Evolutionary conservation across 139 green algal genomes (phyloP).

Genomic region (Nannochloris sp.): DNA sequence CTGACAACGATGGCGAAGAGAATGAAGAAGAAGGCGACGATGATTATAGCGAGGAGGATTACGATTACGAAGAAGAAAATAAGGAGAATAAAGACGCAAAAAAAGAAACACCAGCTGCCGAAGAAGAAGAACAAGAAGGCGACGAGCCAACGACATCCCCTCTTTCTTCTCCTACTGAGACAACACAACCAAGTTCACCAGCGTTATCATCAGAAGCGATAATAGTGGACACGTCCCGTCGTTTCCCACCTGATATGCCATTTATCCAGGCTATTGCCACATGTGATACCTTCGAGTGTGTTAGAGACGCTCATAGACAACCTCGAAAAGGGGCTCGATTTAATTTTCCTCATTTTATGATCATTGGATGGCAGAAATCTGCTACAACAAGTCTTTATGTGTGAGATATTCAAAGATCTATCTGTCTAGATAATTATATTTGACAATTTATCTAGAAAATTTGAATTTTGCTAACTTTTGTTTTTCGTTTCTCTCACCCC

Average conservation of each 20-base stretch:
- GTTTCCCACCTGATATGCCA: slow-evolving; percentile 6
- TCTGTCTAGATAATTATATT: not conserved
- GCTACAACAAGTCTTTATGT: slow-evolving; percentile 8
- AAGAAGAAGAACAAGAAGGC: too few relatives aligned
- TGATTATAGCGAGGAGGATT: too few relatives aligned
- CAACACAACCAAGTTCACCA: too few relatives aligned
- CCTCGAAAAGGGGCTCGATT: slow-evolving; percentile 9
- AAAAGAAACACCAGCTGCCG: too few relatives aligned
- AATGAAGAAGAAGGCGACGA: too few relatives aligned
- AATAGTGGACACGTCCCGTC: too few relatives aligned
- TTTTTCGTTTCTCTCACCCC: slow-evolving; percentile 2
- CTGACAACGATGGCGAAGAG: too few relatives aligned
- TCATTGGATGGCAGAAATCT: slow-evolving; percentile 19
- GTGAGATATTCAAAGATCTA: not conserved
- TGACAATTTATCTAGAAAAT: not conserved
- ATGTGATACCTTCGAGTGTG: slow-evolving; percentile 13
- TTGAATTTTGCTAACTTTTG: slow-evolving; percentile 8
- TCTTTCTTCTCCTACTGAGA: too few relatives aligned
- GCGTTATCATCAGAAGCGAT: too few relatives aligned
- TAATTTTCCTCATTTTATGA: slow-evolving; percentile 25
- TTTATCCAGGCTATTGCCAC: slow-evolving; percentile 4
- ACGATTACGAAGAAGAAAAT: too few relatives aligned
- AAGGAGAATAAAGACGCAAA: too few relatives aligned
- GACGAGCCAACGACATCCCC: too few relatives aligned
- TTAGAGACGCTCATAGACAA: slow-evolving; percentile 11